A percentile compares a stretch with the other conserved stretches of the same genome.
These are phyloP conservation scores for Beta lomatogona DNA, from an alignment of 179 eudicot genomes.

Conservation along the genomic window DNA sequence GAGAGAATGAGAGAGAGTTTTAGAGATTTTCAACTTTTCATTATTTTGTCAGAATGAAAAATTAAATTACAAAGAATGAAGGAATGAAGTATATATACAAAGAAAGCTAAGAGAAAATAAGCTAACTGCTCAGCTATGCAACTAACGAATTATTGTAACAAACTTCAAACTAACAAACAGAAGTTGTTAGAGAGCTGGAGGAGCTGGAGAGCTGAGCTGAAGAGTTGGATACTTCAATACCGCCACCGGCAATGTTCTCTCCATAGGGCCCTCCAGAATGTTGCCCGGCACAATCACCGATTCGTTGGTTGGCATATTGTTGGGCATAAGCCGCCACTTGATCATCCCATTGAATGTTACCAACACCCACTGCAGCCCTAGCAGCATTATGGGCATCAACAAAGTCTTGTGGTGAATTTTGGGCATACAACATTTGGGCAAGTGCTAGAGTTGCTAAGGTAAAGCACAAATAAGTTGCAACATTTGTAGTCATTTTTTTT, in stretches of 20 bases:
- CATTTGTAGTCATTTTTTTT: conserved; percentile 18
- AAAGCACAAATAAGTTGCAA: conserved; percentile 5
- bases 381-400: conserved; percentile 44
- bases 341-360: conserved; percentile 37
- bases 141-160: no score
- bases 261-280: conserved; percentile 53
- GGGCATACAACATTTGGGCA: conserved; percentile 30
- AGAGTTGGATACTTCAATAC: no score
- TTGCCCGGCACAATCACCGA: conserved; percentile 32
- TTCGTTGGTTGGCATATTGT: conserved; percentile 34
- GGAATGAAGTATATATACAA: no score
- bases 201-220: no score
- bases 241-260: conserved; percentile 50
- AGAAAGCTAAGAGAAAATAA: no score
- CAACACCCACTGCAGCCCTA: conserved; percentile 39
- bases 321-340: conserved; percentile 36
- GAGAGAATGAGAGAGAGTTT: no score
- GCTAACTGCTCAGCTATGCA: no score
- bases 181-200: no score
- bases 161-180: no score
- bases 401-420: conserved; percentile 47
- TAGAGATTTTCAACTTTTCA: no score
- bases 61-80: no score
- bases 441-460: conserved; percentile 18
- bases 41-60: no score